phyloP scores from a whole-genome alignment of 2,329 filamentous ascomycete genomes.

The Calonectria crousiana region DNA sequence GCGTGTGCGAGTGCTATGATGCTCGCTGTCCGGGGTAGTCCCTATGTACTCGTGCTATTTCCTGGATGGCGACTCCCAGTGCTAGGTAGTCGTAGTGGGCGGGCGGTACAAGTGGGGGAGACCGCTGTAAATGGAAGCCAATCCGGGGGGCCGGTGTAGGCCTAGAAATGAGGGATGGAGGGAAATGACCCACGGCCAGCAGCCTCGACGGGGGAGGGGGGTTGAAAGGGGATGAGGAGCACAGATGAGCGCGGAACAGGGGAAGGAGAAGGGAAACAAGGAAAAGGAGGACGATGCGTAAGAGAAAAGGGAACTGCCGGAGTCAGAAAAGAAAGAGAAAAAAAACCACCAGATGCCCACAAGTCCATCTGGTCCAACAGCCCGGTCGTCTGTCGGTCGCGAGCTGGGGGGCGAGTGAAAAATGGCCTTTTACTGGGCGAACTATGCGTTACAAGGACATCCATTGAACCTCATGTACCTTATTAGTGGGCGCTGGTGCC shows the following conservation, averaged over 20 bases:
- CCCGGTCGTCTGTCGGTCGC: constrained; percentile 13
- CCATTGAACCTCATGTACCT: constrained; percentile 8
- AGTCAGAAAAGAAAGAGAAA: neutral
- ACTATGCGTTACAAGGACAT: constrained; percentile 6
- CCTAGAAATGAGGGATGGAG: constrained; percentile 10
- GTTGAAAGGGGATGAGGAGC: constrained; percentile 4
- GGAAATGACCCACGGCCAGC: neutral
- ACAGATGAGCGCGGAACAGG: constrained; percentile 7
- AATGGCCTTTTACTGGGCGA: constrained; percentile 14
- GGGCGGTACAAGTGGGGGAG: constrained; percentile 24
- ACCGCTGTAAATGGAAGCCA: constrained; percentile 20
- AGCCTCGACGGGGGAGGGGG: neutral
- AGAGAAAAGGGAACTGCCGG: neutral
- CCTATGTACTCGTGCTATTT: constrained; percentile 3
- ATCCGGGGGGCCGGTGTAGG: neutral
- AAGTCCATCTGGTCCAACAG: constrained; percentile 12
- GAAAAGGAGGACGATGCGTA: neutral
- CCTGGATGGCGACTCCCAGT: neutral
- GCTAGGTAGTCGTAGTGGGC: constrained; percentile 14
- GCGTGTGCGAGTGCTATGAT: constrained; percentile 1
- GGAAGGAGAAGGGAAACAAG: neutral
- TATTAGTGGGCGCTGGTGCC: constrained; percentile 30
- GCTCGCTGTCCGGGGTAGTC: neutral
- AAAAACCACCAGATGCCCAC: constrained; percentile 7
- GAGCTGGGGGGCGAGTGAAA: constrained; percentile 22